Evolutionary conservation across 164 flowering plant genomes (phyloP).

Genomic region (Aristolochia contorta): DNA sequence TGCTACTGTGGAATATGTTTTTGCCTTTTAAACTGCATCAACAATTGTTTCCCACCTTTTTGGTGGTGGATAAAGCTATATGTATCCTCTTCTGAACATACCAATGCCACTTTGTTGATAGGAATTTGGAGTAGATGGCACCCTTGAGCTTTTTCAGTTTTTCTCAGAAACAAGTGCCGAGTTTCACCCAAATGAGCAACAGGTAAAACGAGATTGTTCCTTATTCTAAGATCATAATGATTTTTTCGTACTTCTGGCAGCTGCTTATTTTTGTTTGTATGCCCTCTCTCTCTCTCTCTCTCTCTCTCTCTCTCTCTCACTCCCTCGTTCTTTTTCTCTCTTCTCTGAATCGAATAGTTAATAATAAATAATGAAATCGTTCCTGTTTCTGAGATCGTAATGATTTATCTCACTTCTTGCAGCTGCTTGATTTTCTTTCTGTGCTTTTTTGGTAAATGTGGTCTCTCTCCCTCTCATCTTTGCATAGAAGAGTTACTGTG

Average conservation of each 20-base stretch:
- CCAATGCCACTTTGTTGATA: slow-evolving; percentile 1
- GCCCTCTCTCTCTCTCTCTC: too few species aligned
- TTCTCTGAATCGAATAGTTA: too few species aligned
- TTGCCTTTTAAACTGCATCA: neutral
- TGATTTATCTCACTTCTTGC: neutral
- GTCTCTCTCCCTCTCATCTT: too few species aligned
- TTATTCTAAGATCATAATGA: neutral
- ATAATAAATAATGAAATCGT: slow-evolving; percentile 5
- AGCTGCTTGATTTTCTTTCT: too few species aligned
- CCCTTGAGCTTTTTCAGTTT: slow-evolving; percentile 24
- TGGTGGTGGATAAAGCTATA: neutral
- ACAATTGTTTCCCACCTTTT: neutral
- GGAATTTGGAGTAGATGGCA: slow-evolving; percentile 21
- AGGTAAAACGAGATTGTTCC: neutral
- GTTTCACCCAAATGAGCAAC: slow-evolving; percentile 9
- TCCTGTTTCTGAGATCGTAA: neutral
- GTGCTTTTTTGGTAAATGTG: too few species aligned
- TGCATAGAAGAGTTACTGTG: too few species aligned
- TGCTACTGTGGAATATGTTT: neutral
- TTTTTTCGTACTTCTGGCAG: neutral
- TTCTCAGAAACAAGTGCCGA: slow-evolving; percentile 17
- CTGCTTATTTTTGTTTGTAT: too few species aligned
- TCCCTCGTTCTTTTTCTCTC: too few species aligned
- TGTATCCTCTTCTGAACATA: neutral
- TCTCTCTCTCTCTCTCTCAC: too few species aligned